Evolutionary conservation across 169 alveolate species (phyloP).

Genomic region (Plasmodium chabaudi): DNA sequence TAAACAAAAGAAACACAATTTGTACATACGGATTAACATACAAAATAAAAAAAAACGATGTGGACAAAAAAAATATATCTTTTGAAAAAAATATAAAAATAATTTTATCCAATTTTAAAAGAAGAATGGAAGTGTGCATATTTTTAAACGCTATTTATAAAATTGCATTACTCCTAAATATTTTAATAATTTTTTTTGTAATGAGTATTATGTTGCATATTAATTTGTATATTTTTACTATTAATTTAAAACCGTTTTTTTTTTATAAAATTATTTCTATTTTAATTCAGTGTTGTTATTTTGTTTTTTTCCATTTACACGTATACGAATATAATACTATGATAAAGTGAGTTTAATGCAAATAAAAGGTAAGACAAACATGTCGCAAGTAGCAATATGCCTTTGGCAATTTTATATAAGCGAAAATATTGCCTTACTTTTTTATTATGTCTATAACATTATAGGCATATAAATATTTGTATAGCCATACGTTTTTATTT

Average conservation of each 20-base stretch:
- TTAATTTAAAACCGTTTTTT: not conserved
- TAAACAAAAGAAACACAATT: too few relatives aligned
- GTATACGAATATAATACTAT: conserved; percentile 8
- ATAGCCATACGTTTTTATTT: too few relatives aligned
- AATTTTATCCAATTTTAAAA: conserved; percentile 34
- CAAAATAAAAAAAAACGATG: too few relatives aligned
- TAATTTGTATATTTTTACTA: conserved; percentile 19
- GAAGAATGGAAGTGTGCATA: conserved; percentile 16
- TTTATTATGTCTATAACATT: too few relatives aligned
- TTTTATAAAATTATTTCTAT: conserved; percentile 2
- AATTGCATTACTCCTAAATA: conserved; percentile 6
- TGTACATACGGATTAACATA: too few relatives aligned
- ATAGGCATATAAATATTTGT: too few relatives aligned
- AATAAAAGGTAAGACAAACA: too few relatives aligned
- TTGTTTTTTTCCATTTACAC: conserved; percentile 33
- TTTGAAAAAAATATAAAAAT: conserved; percentile 16
- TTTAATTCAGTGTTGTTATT: conserved; percentile 33
- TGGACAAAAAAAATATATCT: not conserved
- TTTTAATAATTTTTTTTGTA: conserved; percentile 24
- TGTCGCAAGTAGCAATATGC: too few relatives aligned
- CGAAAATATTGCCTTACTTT: too few relatives aligned
- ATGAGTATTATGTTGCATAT: conserved; percentile 31
- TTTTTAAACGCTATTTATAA: conserved; percentile 28
- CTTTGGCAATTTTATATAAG: too few relatives aligned
- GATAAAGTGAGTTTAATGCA: not conserved